Evolutionary conservation across 768 basidiomycete genomes (phyloP), one percentile per base, ranked within the genome.

Genomic region (Krasilnikovozyma curviuscula): DNA sequence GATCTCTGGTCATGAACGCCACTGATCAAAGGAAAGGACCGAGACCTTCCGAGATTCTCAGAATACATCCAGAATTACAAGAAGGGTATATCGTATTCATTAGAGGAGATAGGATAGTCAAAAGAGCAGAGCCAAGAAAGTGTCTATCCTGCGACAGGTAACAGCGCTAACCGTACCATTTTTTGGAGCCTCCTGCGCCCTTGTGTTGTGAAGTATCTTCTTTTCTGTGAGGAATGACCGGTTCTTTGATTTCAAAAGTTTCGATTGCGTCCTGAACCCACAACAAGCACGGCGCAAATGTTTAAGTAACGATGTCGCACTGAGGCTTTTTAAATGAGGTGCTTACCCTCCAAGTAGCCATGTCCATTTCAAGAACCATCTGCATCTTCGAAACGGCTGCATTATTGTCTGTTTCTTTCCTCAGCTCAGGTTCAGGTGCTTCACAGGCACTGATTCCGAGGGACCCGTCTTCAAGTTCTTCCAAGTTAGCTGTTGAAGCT

Each of bases 361-460:
- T 78, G 55, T 91, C 88, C 56, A 95, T 77, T 62, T 95, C 88
- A 54, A 93, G 70, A 0, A 98, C 81, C 54, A 85, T 73, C 62
- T 98, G 91, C 38, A 75, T 73, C 59, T 81, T 85, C n/a, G n/a
- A n/a, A n/a, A n/a, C n/a, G n/a, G n/a, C n/a, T n/a, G n/a, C n/a
- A n/a, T n/a, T n/a, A n/a, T n/a, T n/a, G n/a, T 53, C 70, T 70
- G 31, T 82, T 67, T 1, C 79, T 78, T 0, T 69, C 67, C 1
- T 64, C 65, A 52, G 78, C 78, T 77, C 70, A 46, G 74, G 68
- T 14, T 66, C 71, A 0, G 82, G 79, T 23, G 72, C 67, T 52
- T 78, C 74, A 57, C 81, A 79, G 10, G 40, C 35, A n/a, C 39
- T 32, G 21, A 58, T 54, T 33, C 31, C 85, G 84, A 79, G 40